Evolutionary conservation across 2,329 filamentous ascomycete genomes (phyloP).

Genomic region (Hypoxylon sp.): DNA sequence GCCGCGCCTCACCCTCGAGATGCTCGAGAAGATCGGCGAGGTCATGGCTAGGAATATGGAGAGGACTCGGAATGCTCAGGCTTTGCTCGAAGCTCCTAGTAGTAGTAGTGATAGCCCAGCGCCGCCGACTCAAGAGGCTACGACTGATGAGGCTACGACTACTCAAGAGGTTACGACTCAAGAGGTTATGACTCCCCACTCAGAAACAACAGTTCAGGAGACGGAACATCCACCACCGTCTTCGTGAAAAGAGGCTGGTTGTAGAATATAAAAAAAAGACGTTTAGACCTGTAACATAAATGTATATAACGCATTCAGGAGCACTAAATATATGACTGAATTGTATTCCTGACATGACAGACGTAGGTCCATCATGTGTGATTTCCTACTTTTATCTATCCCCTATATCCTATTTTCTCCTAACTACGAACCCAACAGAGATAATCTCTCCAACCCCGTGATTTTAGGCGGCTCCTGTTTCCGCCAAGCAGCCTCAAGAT

Average conservation of each 20-base stretch:
- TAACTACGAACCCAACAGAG: conserved; percentile 60
- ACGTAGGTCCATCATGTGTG: conserved; percentile 11
- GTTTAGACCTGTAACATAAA: conserved; percentile 48
- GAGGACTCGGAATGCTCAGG: conserved; percentile 56
- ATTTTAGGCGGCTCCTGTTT: conserved; percentile 64
- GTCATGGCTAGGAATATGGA: conserved; percentile 69
- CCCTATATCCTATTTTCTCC: neutral
- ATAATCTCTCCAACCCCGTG: conserved; percentile 63
- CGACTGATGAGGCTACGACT: neutral
- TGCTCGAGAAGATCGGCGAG: conserved; percentile 73
- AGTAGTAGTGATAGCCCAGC: neutral
- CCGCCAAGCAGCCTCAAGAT: conserved; percentile 61
- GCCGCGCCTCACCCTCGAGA: conserved; percentile 68
- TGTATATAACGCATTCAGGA: conserved; percentile 47
- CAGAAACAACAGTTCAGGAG: conserved; percentile 21
- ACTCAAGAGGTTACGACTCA: conserved; percentile 2
- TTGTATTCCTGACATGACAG: neutral
- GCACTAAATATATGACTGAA: conserved; percentile 1
- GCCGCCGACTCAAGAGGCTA: conserved; percentile 2
- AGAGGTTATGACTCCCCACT: neutral
- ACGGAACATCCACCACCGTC: conserved; percentile 38
- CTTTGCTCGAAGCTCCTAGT: conserved; percentile 52
- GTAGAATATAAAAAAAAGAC: conserved; percentile 31
- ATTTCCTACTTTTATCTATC: conserved; percentile 26
- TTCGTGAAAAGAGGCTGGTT: conserved; percentile 35